Base-by-base conservation (phyloP, 768 basidiomycete genomes). In the Psilocybe subaeruginosa region DNA sequence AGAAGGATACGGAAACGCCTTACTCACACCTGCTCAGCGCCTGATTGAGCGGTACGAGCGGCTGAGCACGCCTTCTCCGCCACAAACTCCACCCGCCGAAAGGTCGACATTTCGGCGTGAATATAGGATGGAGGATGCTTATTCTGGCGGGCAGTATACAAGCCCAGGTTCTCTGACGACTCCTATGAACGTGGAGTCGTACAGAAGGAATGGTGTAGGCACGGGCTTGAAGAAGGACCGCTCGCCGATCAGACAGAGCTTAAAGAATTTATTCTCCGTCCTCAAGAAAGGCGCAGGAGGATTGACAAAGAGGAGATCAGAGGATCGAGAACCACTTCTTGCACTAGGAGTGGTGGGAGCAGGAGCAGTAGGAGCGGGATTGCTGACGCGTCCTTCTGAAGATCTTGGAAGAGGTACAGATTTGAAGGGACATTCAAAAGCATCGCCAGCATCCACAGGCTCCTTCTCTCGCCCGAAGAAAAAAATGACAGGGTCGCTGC, bases 231-330 rank as follows among this genome's bases (percentile, higher is more conserved):
- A 63, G 49, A 67, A 64, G 52, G 63, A 63, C 33, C 65, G 62
- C 68, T 88, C 85, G 4, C 85, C 86, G 2, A 74, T 91, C 53
- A 82, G 87, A 23, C 84, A 84, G 69, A 90, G 88, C 16, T 74
- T 91, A 63, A 81, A 83, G 43, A 90, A 85, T 64, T 69, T 90
- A 31, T 74, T 91, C 47, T 82, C 86, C 4, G 83, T 85, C 3
- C 80, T 90, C 75, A 87, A 81, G 73, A 88, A 84, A 70, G 74
- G 71, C 19, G 62, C 68, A 7, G 61, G 59, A 3, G 68, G 66
- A 16, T 60, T 66, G 46, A 60, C 68, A 30, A 76, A 72, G 58
- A 65, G 63, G 5, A 67, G 66, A 49, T 58, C 66, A 19, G 67
- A 65, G 12, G 68, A 70, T 8, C 39, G 39, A 30, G 23, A 50